Evolutionary conservation across 192 early-diverging fungal species (phyloP).

Genomic region (Geranomyces michiganensis): DNA sequence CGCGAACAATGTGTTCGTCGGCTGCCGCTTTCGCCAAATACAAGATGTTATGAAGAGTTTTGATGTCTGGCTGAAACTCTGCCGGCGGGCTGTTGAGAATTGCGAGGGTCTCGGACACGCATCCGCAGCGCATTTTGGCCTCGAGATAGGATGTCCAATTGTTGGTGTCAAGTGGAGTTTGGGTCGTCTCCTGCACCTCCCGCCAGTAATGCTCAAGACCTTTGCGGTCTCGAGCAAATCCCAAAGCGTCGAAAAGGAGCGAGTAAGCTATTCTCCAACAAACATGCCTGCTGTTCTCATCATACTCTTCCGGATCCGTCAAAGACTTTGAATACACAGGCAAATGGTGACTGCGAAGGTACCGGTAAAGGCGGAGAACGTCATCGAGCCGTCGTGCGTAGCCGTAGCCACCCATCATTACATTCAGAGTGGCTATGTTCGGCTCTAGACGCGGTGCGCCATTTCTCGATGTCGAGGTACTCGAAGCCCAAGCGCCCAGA

Average conservation of each 20-base stretch:
- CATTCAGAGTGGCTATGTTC: neutral
- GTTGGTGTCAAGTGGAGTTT: conserved; percentile 18
- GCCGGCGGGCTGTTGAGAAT: neutral
- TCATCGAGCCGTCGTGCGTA: neutral
- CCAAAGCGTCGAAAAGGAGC: conserved; percentile 16
- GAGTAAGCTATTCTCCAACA: neutral
- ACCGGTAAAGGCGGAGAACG: neutral
- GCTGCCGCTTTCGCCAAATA: too few species aligned
- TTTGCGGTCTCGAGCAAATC: neutral
- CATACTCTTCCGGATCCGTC: too few species aligned
- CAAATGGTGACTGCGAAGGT: neutral
- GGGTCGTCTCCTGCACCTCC: neutral
- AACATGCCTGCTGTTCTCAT: too few species aligned
- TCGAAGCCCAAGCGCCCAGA: too few species aligned
- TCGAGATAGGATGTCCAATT: conserved; percentile 26
- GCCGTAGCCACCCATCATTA: neutral
- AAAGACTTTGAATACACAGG: neutral
- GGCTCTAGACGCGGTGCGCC: neutral
- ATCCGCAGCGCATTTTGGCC: conserved; percentile 18
- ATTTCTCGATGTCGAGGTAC: too few species aligned
- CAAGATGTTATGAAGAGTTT: neutral
- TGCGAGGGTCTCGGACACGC: neutral
- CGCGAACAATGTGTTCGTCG: too few species aligned
- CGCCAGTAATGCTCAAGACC: neutral
- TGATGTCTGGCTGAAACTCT: neutral